These are phyloP conservation scores for Phytophthora crassamura DNA, from an alignment of 352 stramenopile genomes.

Conservation along the genomic window DNA sequence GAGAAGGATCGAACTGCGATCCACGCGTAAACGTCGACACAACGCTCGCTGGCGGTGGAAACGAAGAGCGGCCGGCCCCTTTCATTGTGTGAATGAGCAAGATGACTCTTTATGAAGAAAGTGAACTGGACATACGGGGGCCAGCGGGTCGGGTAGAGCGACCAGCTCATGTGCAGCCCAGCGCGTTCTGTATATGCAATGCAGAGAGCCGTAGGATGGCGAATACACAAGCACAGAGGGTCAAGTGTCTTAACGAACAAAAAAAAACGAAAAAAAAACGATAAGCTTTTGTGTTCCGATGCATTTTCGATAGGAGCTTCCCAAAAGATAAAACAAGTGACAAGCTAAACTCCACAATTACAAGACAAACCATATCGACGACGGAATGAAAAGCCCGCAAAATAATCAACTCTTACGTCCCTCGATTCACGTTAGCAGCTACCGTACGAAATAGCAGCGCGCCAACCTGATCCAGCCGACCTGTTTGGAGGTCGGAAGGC, in stretches of 20 bases:
- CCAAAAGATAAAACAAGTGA: background rate
- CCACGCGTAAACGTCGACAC: conserved; percentile 58
- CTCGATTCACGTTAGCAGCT: conserved; percentile 63
- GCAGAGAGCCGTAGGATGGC: conserved; percentile 25
- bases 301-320: too few relatives aligned
- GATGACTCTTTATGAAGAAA: conserved; percentile 29
- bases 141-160: background rate
- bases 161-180: conserved; percentile 18
- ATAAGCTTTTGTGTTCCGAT: too few relatives aligned
- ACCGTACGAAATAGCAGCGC: conserved; percentile 32
- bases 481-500: conserved; percentile 13
- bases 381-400: conserved; percentile 53
- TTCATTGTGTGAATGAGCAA: conserved; percentile 17
- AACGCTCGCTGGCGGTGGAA: conserved; percentile 10
- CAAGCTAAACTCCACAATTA: background rate
- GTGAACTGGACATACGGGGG: conserved; percentile 29
- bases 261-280: conserved; percentile 20
- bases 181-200: conserved; percentile 41
- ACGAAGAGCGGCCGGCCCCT: conserved; percentile 19
- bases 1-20: conserved; percentile 89
- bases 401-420: conserved; percentile 77
- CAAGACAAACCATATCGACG: conserved; percentile 14
- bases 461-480: conserved; percentile 35
- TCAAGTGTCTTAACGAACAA: conserved; percentile 29
- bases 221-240: conserved; percentile 23